These are phyloP conservation scores for Piloderma croceum DNA, from an alignment of 768 basidiomycete species.

Conservation along the genomic window DNA sequence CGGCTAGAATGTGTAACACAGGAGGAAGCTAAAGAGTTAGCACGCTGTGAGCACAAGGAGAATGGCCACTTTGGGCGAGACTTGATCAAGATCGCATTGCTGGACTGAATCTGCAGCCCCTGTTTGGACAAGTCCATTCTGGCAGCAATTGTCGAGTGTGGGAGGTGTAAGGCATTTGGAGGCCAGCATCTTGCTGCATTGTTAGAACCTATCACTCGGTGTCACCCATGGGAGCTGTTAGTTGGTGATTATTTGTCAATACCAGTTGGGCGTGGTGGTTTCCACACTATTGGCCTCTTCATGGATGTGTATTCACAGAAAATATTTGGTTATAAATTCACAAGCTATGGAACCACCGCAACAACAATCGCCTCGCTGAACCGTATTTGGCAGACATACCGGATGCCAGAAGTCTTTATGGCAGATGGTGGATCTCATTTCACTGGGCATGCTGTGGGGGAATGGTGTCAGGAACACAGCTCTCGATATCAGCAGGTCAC, in stretches of 20 bases:
- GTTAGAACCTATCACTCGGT: constrained; percentile 30
- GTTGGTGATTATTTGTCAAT: constrained; percentile 26
- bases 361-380: no score
- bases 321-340: constrained; percentile 22
- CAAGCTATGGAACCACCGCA: no score
- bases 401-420: no score
- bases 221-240: constrained; percentile 33
- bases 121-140: constrained; percentile 11
- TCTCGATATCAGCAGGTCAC: no score
- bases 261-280: constrained; percentile 17
- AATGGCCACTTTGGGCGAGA: constrained; percentile 9
- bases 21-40: constrained; percentile 19
- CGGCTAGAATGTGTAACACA: constrained; percentile 12
- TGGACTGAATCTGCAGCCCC: constrained; percentile 1
- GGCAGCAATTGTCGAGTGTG: constrained; percentile 15
- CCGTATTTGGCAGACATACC: no score
- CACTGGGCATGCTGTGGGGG: constrained; percentile 10
- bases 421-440: constrained; percentile 25
- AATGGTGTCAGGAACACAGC: constrained; percentile 13
- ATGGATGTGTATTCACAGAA: constrained; percentile 16
- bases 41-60: constrained; percentile 8
- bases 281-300: constrained; percentile 12
- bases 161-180: constrained; percentile 28
- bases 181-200: constrained; percentile 26
- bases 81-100: not conserved